phyloP scores from a whole-genome alignment of 768 basidiomycete genomes.

The Antrodiella citrinella region DNA sequence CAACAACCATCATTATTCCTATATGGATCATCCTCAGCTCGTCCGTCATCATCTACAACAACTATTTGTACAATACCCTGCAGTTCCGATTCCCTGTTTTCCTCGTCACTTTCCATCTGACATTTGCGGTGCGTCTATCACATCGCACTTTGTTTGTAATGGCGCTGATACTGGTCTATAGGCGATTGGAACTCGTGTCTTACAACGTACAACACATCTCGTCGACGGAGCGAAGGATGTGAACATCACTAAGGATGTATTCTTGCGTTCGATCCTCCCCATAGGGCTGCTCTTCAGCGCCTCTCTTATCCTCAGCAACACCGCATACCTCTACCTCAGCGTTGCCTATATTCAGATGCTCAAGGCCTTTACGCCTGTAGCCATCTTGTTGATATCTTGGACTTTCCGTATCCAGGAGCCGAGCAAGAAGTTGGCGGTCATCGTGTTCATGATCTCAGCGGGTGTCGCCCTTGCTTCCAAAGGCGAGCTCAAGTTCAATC shows the following conservation, averaged over 20 bases:
- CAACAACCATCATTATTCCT: slow-evolving; percentile 71
- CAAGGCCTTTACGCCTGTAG: slow-evolving; percentile 89
- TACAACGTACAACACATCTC: slow-evolving; percentile 74
- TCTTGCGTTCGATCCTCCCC: slow-evolving; percentile 80
- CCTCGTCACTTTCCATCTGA: slow-evolving; percentile 80
- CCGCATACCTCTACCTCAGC: slow-evolving; percentile 84
- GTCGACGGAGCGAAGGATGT: slow-evolving; percentile 76
- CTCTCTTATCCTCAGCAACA: slow-evolving; percentile 85
- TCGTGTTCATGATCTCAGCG: slow-evolving; percentile 84
- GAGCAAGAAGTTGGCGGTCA: slow-evolving; percentile 67
- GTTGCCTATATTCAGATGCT: slow-evolving; percentile 98
- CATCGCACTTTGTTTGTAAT: slow-evolving; percentile 2
- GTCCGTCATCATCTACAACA: slow-evolving; percentile 94
- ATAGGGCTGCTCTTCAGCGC: slow-evolving; percentile 92
- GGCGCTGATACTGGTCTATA: slow-evolving; percentile 17
- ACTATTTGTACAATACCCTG: slow-evolving; percentile 76
- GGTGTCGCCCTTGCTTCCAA: slow-evolving; percentile 88
- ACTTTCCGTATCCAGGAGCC: slow-evolving; percentile 83
- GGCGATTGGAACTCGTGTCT: slow-evolving; percentile 79
- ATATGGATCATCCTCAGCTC: slow-evolving; percentile 91
- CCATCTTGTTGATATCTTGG: slow-evolving; percentile 92
- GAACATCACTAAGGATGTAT: slow-evolving; percentile 71
- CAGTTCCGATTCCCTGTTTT: slow-evolving; percentile 89
- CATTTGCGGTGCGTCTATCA: slow-evolving; percentile 42
- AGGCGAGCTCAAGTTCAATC: slow-evolving; percentile 81